A percentile compares a stretch with the other conserved stretches of the same genome.
These are phyloP conservation scores for Neoboletus magnificus DNA, from an alignment of 768 basidiomycete genomes.

Conservation along the genomic window DNA sequence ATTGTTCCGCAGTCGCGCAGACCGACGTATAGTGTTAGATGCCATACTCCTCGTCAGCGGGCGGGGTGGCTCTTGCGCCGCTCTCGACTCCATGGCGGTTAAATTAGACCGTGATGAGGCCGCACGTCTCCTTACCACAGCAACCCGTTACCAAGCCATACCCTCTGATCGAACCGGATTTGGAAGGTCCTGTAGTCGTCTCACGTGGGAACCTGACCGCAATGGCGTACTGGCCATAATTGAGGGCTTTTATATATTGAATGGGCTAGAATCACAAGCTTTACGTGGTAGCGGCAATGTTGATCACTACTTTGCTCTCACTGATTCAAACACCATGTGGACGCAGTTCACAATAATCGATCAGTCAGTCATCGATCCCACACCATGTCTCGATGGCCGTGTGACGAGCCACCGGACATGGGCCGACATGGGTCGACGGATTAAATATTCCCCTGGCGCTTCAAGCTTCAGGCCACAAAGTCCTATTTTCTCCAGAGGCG, in stretches of 20 bases:
- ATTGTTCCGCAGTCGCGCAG: slow-evolving; percentile 16
- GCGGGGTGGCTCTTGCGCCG: slow-evolving; percentile 10
- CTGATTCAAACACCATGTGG: neutral
- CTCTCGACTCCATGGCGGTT: slow-evolving; percentile 17
- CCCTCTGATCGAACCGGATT: slow-evolving; percentile 19
- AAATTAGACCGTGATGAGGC: neutral
- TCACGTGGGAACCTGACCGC: slow-evolving; percentile 16
- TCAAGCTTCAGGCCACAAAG: neutral
- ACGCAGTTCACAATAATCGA: neutral
- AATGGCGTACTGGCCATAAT: neutral
- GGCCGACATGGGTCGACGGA: neutral
- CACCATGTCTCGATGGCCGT: neutral
- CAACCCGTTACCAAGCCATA: neutral
- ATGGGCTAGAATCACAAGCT: neutral
- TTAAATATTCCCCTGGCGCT: neutral
- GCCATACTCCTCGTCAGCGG: slow-evolving; percentile 27
- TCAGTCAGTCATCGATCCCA: neutral
- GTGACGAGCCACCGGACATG: neutral
- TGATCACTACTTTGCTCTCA: neutral
- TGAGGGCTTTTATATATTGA: neutral
- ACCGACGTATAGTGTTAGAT: slow-evolving; percentile 16
- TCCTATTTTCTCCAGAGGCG: neutral
- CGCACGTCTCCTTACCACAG: neutral
- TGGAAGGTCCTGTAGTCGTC: slow-evolving; percentile 31
- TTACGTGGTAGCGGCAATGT: neutral